A percentile compares a stretch with the other conserved stretches of the same genome.
These are phyloP conservation scores for Lecanicillium sp. DNA, from an alignment of 2,329 filamentous ascomycete species.

Conservation along the genomic window DNA sequence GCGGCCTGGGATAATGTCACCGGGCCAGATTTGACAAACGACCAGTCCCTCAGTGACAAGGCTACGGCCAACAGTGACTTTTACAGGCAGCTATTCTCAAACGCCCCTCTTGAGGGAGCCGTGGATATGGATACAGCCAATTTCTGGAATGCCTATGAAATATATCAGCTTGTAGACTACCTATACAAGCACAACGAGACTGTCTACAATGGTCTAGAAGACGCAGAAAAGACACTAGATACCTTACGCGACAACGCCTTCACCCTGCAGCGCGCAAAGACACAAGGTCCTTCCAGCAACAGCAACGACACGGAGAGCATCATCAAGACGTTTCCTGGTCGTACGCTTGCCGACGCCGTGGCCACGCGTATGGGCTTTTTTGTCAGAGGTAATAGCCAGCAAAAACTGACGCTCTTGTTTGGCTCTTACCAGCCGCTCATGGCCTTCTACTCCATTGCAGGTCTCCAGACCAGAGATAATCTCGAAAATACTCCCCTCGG, in stretches of 20 bases:
- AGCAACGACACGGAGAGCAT: constrained; percentile 32
- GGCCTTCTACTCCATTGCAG: constrained; percentile 42
- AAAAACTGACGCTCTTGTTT: constrained; percentile 47
- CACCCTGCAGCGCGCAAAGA: constrained; percentile 50
- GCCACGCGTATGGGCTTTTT: constrained; percentile 32
- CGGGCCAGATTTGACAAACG: constrained; percentile 15
- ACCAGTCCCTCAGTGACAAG: constrained; percentile 16
- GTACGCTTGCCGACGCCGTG: constrained; percentile 39
- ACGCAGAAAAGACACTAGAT: constrained; percentile 25
- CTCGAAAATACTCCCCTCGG: constrained; percentile 31
- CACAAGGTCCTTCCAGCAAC: constrained; percentile 20
- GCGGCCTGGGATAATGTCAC: constrained; percentile 25
- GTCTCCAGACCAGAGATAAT: constrained; percentile 40
- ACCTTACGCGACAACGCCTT: constrained; percentile 55
- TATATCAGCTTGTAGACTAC: constrained; percentile 50
- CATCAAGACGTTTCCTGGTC: constrained; percentile 42
- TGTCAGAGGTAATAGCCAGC: constrained; percentile 28
- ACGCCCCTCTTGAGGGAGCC: constrained; percentile 26
- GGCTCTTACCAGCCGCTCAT: constrained; percentile 47
- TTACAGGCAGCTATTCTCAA: constrained; percentile 34
- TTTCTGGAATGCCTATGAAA: constrained; percentile 40
- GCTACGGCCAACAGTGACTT: constrained; percentile 24
- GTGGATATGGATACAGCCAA: constrained; percentile 26
- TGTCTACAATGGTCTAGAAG: constrained; percentile 27
- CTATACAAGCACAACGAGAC: constrained; percentile 42